Base-by-base conservation (phyloP, 208 protist species). In the Crithidia brevicula region DNA sequence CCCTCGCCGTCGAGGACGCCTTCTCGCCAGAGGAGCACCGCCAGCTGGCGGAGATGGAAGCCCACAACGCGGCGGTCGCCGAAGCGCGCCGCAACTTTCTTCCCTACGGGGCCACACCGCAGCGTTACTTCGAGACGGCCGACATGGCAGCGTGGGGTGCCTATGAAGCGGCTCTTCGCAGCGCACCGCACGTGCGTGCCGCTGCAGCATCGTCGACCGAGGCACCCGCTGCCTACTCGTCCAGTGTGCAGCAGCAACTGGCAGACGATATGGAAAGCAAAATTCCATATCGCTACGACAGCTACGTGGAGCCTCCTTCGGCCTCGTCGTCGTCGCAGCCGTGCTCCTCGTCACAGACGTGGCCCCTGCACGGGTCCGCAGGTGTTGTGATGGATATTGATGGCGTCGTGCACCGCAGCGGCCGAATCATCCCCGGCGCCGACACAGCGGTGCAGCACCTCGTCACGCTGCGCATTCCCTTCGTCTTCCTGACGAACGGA, bases 401-500 rank as follows among this genome's bases (percentile, higher is more conserved):
- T 53, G 92, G 92, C 23, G 89, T 94, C 15, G 69, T 96, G 10
- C 78, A 83, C 62, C 84, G 89, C 38, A 80, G 83, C 42, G 57
- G 75, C 18, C 70, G 85, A 20, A 67, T 96, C 47, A 84, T 96
- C 50, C 78, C 84, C 18, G 92, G 89, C 11, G 71, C 86, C 18
- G 87, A 92, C 52, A 73, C 52, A 10, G 92, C 92, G 20, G 56
- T 96, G 16, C 83, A 84, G 57, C 67, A 77, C 47, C 68, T 93
- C 18, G 70, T 77, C 20, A 71, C 77, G 53, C 79, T 96, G 30
- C 72, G 74, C 18, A 88, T 96, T 45, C 92, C 92, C 5, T 85
- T 95, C 60, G 40, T 91, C 28, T 92, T 96, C 59, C 83, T 96
- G 81, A 91, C 85, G n/a, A 96, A 96, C 62, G 86, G 88, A 36